Evolutionary conservation across 169 alveolate species (phyloP).

Genomic region (Cryptosporidium xiaoi): DNA sequence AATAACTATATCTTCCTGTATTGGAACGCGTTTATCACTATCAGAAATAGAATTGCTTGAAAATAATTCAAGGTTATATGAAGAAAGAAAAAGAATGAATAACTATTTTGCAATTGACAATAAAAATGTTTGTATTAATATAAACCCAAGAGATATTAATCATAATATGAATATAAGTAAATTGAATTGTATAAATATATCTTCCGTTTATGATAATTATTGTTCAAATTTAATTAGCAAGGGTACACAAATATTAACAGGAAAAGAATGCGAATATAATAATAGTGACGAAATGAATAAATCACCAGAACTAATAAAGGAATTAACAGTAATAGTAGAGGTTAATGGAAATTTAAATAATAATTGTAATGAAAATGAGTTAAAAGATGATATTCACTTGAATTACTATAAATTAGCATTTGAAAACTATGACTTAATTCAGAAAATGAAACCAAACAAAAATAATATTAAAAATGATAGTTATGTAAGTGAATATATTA

Average conservation of each 20-base stretch:
- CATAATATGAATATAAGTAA: neutral
- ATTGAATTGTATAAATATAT: neutral
- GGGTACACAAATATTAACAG: conserved; percentile 9
- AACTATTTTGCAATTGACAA: neutral
- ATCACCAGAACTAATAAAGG: neutral
- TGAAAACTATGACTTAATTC: conserved; percentile 48
- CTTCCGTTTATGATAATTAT: neutral
- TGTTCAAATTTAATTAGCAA: neutral
- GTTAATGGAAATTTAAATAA: neutral
- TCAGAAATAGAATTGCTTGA: conserved; percentile 20
- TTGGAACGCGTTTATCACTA: conserved; percentile 36
- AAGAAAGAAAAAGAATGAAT: neutral
- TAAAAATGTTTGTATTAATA: no score
- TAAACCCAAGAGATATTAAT: neutral
- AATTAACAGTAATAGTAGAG: neutral
- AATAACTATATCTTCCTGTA: conserved; percentile 53
- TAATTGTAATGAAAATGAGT: neutral
- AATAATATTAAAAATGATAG: neutral
- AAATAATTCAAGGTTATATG: conserved; percentile 9
- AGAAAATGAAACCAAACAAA: neutral
- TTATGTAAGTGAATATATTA: no score
- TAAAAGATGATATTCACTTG: neutral
- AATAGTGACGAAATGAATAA: neutral
- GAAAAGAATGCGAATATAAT: neutral
- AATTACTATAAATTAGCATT: conserved; percentile 46